Evolutionary conservation across 371 early-diverging fungal species (phyloP), one percentile per base, ranked within the genome.

Genomic region (Mortierella sp.): DNA sequence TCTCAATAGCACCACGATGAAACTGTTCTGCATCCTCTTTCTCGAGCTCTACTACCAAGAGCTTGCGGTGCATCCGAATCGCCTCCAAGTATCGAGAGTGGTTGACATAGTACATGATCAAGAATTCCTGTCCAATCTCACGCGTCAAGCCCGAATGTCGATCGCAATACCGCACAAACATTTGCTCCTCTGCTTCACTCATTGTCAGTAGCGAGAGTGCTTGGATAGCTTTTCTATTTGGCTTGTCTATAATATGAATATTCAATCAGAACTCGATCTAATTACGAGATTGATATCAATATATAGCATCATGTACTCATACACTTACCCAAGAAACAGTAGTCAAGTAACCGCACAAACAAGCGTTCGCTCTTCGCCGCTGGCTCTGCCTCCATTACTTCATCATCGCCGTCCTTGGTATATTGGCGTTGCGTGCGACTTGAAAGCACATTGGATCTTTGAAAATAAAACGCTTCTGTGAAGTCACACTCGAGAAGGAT

Each of bases 71-170:
- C 68, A 80, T 60, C n/a, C 75, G 75, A 29, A 80, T 74, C n/a
- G 81, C 81, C 34, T 80, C 81, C 65, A 75, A 49, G 28, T 64
- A 71, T 13, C 81, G 67, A 4, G 75, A 70, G 42, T 75, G 81
- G 58, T 68, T 75, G 58, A 80, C 75, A 54, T 71, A 80, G 59
- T 75, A 75, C 68, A 80, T 70, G 57, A 75, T 75, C 43, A 80
- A 34, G 43, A 68, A 80, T 35, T 80, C 81, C 31, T 74, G 75
- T 22, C 64, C 75, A 47, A 80, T 56, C 40, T 67, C 66, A 0
- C 75, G 66, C 28, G 81, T 71, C 53, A 68, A 22, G 0, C 75
- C 81, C 2, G 75, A 64, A 26, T 71, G 72, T 17, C 23, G 17
- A 1, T 70, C 68, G 32, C 75, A 74, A 28, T 71, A 80, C 9